A percentile compares a stretch with the other conserved stretches of the same genome.
Conservation (phyloP, 139 green algal species). For the Chlorokybus atmophyticus region DNA sequence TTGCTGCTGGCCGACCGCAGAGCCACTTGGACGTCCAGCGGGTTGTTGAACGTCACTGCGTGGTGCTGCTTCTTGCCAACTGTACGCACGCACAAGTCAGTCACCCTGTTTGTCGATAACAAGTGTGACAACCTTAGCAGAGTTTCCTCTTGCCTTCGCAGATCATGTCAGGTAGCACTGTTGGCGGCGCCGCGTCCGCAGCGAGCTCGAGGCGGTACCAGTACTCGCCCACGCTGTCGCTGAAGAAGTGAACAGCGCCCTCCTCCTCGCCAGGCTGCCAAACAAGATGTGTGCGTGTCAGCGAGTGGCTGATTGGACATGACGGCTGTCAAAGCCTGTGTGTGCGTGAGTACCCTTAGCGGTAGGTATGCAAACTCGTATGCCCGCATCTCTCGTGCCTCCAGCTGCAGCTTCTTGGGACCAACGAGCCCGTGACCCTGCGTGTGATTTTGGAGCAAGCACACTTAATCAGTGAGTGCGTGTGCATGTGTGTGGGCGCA, state of each 20-base stretch:
- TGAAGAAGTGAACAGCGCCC: constrained; percentile 35
- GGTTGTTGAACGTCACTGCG: constrained; percentile 39
- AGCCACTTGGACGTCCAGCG: constrained; percentile 19
- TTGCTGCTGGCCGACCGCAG: constrained; percentile 16
- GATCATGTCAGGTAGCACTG: constrained; percentile 22
- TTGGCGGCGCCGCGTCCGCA: constrained; percentile 20
- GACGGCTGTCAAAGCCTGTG: too few species aligned
- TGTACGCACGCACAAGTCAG: too few species aligned
- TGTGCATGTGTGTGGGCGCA: too few species aligned
- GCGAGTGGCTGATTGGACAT: too few species aligned
- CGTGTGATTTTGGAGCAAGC: too few species aligned
- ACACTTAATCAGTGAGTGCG: too few species aligned
- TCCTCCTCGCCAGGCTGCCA: constrained; percentile 14
- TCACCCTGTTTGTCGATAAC: too few species aligned
- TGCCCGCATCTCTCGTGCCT: not conserved
- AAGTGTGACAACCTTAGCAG: too few species aligned
- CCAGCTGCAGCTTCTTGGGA: not conserved
- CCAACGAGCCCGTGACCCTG: constrained; percentile 5
- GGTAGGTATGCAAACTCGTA: constrained; percentile 49
- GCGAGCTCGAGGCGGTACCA: constrained; percentile 40
- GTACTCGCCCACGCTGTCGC: constrained; percentile 49
- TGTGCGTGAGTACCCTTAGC: too few species aligned
- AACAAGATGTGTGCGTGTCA: too few species aligned
- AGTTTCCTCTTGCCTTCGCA: too few species aligned
- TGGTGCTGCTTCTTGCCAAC: constrained; percentile 24